phyloP scores from a whole-genome alignment of 1,284 basidiomycete genomes.

The Cystobasidium slooffiae region DNA sequence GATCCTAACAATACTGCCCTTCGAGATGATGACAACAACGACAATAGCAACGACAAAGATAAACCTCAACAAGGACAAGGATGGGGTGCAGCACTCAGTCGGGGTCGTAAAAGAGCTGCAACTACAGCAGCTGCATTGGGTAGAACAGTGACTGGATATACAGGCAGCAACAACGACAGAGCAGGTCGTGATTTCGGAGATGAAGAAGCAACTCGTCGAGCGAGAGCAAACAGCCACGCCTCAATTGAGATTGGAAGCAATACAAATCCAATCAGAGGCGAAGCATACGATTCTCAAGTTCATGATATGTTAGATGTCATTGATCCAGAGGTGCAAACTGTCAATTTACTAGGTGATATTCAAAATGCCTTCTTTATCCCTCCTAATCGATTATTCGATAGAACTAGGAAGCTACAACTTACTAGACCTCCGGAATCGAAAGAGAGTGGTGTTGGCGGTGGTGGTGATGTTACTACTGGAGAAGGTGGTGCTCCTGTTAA shows the following conservation, averaged over 20 bases:
- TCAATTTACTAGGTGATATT: constrained; percentile 41
- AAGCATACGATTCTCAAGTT: constrained; percentile 33
- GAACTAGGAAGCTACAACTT: constrained; percentile 36
- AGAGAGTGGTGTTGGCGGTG: constrained; percentile 7
- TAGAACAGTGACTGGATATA: not conserved
- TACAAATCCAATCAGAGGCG: not conserved
- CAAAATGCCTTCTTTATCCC: constrained; percentile 46
- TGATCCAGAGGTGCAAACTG: constrained; percentile 44
- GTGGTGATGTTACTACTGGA: constrained; percentile 1
- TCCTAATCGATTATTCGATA: constrained; percentile 32
- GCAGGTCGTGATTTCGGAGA: constrained; percentile 1
- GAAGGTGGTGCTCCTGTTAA: constrained; percentile 6
- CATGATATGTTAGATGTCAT: constrained; percentile 44
- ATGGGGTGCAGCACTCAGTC: constrained; percentile 12
- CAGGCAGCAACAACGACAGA: not conserved
- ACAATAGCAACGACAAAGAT: not conserved
- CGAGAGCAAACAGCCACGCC: constrained; percentile 4
- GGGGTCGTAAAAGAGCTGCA: constrained; percentile 17
- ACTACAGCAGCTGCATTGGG: constrained; percentile 14
- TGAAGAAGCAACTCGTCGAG: constrained; percentile 3
- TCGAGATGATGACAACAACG: not conserved
- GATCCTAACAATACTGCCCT: not conserved
- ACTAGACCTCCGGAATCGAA: constrained; percentile 32
- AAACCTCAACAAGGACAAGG: not conserved
- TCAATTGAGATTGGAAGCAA: constrained; percentile 1